Evolutionary conservation across 1,284 basidiomycete genomes (phyloP).

Genomic region (Rhodotorula sp.): DNA sequence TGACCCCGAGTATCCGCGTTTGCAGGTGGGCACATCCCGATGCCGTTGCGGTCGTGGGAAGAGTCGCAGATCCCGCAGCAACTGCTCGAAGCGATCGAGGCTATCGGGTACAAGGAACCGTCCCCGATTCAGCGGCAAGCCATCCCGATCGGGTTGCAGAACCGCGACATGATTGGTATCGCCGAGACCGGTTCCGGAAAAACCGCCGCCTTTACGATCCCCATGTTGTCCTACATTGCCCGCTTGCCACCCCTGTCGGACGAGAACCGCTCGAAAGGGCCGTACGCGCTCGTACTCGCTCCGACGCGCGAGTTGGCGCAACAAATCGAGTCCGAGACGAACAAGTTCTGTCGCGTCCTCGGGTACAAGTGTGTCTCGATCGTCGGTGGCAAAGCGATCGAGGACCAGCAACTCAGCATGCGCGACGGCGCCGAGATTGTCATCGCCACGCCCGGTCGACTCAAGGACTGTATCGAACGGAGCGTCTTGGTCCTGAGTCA

Average conservation of each 20-base stretch:
- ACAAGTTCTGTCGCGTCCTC: conserved; percentile 82
- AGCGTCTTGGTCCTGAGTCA: conserved; percentile 92
- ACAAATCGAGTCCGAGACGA: conserved; percentile 90
- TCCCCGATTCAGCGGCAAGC: conserved; percentile 96
- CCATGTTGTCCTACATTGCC: conserved; percentile 92
- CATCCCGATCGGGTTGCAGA: conserved; percentile 93
- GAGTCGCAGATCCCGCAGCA: conserved; percentile 78
- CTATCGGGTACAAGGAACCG: conserved; percentile 94
- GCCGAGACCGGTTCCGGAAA: conserved; percentile 99
- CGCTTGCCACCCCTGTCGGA: conserved; percentile 80
- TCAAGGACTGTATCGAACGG: conserved; percentile 95
- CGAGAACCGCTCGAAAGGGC: conserved; percentile 87
- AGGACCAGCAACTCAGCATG: conserved; percentile 95
- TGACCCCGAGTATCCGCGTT: not conserved
- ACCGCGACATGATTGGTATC: conserved; percentile 94
- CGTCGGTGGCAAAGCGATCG: conserved; percentile 87
- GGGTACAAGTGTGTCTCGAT: conserved; percentile 94
- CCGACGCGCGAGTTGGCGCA: conserved; percentile 97
- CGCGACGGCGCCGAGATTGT: conserved; percentile 96
- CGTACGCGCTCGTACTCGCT: conserved; percentile 88
- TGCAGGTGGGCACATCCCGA: conserved; percentile 83
- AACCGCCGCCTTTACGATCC: conserved; percentile 98
- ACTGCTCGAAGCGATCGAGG: conserved; percentile 79
- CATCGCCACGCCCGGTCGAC: conserved; percentile 94
- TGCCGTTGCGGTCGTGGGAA: conserved; percentile 85